Evolutionary conservation across 2,329 filamentous ascomycete genomes (phyloP).

Genomic region (Fusarium burgessii): DNA sequence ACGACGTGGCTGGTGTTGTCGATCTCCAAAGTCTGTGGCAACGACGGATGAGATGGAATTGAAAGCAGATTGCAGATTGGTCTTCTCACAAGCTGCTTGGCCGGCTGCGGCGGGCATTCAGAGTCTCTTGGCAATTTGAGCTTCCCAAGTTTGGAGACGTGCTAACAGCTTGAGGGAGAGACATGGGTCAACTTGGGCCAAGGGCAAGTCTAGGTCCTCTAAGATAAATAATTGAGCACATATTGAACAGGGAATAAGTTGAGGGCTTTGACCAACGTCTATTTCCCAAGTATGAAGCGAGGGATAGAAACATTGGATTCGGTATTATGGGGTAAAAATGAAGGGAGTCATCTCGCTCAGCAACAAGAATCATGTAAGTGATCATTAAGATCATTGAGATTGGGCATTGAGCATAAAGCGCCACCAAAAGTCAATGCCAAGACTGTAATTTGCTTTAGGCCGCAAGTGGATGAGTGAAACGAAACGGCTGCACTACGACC

Average conservation of each 20-base stretch:
- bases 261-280: background rate
- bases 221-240: constrained; percentile 12
- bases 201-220: constrained; percentile 4
- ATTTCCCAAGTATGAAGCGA: background rate
- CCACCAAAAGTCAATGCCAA: constrained; percentile 30
- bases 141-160: constrained; percentile 29
- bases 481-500: constrained; percentile 41
- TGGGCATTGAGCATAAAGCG: constrained; percentile 27
- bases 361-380: constrained; percentile 7
- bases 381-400: constrained; percentile 6
- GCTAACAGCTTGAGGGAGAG: constrained; percentile 14
- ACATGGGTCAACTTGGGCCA: background rate
- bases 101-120: constrained; percentile 16
- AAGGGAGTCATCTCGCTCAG: constrained; percentile 12
- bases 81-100: constrained; percentile 6
- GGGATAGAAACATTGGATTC: background rate
- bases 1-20: constrained; percentile 36
- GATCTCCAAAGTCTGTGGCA: constrained; percentile 24
- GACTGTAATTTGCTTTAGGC: constrained; percentile 42
- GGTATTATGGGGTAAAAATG: background rate
- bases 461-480: constrained; percentile 41
- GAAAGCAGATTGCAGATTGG: constrained; percentile 14
- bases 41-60: constrained; percentile 10
- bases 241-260: constrained; percentile 19
- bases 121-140: constrained; percentile 20